Percentiles rank a stretch among this genome's conserved stretches.
These are phyloP conservation scores for Candida glucosophila DNA, from an alignment of 1,139 yeast genomes.

Conservation along the genomic window DNA sequence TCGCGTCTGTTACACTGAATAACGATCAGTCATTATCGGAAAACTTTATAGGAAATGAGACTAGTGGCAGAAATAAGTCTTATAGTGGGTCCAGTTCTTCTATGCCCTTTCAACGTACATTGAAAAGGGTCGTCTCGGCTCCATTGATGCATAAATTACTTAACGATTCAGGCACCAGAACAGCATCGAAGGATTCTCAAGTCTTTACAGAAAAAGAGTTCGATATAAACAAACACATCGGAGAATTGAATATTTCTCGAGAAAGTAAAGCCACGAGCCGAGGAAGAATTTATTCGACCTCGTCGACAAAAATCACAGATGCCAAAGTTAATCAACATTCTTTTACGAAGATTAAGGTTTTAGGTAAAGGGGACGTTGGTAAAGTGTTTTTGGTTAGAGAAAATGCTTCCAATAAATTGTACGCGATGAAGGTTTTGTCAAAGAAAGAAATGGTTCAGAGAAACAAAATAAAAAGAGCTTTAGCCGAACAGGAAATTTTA, in stretches of 20 bases:
- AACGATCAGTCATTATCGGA: neutral
- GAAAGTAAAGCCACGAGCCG: conserved; percentile 46
- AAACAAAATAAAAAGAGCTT: conserved; percentile 86
- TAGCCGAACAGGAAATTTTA: conserved; percentile 93
- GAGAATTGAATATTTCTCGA: conserved; percentile 37
- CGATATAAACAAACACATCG: conserved; percentile 44
- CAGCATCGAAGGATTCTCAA: conserved; percentile 2
- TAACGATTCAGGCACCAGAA: conserved; percentile 14
- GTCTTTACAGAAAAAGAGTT: conserved; percentile 15
- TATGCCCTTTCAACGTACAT: conserved; percentile 41
- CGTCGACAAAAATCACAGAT: conserved; percentile 63
- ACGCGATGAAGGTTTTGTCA: conserved; percentile 87
- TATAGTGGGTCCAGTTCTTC: conserved; percentile 3
- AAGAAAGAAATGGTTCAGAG: conserved; percentile 93
- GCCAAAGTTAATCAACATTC: conserved; percentile 81
- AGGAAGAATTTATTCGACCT: conserved; percentile 61
- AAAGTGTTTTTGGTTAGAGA: conserved; percentile 89
- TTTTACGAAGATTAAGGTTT: conserved; percentile 76
- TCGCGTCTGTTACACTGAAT: neutral
- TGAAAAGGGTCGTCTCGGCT: conserved; percentile 76
- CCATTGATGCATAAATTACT: conserved; percentile 47
- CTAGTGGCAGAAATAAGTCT: neutral
- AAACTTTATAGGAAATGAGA: neutral
- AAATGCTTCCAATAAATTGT: conserved; percentile 61
- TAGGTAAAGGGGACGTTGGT: conserved; percentile 98